A percentile compares a stretch with the other conserved stretches of the same genome.
These are phyloP conservation scores for Trypanosoma caninum DNA, from an alignment of 208 protist genomes.

Conservation along the genomic window DNA sequence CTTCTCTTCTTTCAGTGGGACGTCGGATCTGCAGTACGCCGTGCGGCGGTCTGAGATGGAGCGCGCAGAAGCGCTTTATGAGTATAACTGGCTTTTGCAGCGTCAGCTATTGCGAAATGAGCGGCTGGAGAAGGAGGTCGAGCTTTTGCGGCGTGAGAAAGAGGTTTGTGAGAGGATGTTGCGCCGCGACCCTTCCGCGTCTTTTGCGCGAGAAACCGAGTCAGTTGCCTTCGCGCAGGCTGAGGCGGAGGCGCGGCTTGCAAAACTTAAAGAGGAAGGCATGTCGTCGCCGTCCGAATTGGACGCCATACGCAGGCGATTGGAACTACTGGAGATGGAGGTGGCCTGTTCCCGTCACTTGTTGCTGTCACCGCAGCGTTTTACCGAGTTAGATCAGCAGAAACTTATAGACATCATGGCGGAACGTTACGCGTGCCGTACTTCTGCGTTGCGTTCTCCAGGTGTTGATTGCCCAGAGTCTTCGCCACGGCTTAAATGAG, in stretches of 20 bases:
- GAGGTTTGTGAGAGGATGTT: slow-evolving; percentile 30
- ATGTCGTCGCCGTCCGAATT: slow-evolving; percentile 26
- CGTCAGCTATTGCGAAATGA: slow-evolving; percentile 31
- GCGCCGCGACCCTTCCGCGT: neutral
- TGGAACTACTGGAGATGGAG: slow-evolving; percentile 52
- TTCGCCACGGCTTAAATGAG: neutral
- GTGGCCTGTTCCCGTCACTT: slow-evolving; percentile 23
- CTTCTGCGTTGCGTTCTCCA: neutral
- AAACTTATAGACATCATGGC: neutral
- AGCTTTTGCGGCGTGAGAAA: slow-evolving; percentile 34
- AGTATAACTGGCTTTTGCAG: slow-evolving; percentile 16
- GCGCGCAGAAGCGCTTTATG: slow-evolving; percentile 7
- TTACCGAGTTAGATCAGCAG: neutral
- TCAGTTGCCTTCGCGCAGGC: slow-evolving; percentile 26
- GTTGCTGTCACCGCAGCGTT: neutral
- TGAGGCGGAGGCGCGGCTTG: slow-evolving; percentile 37
- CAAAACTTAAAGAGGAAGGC: slow-evolving; percentile 27
- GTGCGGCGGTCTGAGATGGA: neutral
- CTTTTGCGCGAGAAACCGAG: slow-evolving; percentile 22
- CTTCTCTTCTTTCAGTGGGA: neutral
- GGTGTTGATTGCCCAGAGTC: neutral
- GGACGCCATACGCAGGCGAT: slow-evolving; percentile 45
- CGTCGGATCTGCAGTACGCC: neutral
- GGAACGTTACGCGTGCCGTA: neutral
- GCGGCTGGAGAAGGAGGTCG: slow-evolving; percentile 45